Conservation (phyloP, 164 flowering plant species). For the Amborella trichopoda region DNA sequence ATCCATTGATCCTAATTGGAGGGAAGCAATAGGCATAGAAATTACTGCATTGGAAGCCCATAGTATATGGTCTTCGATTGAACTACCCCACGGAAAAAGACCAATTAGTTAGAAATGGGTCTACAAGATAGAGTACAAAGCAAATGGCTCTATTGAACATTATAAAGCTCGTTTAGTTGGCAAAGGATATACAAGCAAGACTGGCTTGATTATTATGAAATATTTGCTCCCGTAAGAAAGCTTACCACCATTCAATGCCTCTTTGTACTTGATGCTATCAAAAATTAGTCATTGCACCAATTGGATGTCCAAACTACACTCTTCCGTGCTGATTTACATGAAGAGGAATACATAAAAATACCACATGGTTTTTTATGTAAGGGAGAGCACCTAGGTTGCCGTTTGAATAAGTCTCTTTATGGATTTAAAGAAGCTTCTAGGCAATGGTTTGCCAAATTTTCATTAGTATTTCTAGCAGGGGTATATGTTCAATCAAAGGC, state of each 20-base stretch:
- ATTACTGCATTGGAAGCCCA: no score
- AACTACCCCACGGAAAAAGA: no score
- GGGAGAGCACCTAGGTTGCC: neutral
- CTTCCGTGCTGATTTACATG: no score
- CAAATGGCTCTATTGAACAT: no score
- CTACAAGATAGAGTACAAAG: no score
- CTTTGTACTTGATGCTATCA: neutral
- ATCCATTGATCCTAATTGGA: no score
- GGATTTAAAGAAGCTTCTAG: neutral
- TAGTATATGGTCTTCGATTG: no score
- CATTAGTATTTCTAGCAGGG: neutral
- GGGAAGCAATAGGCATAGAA: no score
- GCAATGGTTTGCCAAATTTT: slow-evolving; percentile 2
- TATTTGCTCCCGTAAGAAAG: neutral
- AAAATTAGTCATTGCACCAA: neutral
- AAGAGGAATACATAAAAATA: neutral
- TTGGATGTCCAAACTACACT: no score
- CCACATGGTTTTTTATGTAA: neutral
- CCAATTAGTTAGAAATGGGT: no score
- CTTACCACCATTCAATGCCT: neutral
- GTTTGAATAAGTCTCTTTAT: neutral
- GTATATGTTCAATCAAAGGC: neutral
- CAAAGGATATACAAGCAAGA: no score
- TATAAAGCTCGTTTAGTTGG: no score
- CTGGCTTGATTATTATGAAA: neutral